A percentile compares a stretch with the other conserved stretches of the same genome.
Conservation (phyloP, 345 rosid genomes). For the Sisymbrium altissimum region DNA sequence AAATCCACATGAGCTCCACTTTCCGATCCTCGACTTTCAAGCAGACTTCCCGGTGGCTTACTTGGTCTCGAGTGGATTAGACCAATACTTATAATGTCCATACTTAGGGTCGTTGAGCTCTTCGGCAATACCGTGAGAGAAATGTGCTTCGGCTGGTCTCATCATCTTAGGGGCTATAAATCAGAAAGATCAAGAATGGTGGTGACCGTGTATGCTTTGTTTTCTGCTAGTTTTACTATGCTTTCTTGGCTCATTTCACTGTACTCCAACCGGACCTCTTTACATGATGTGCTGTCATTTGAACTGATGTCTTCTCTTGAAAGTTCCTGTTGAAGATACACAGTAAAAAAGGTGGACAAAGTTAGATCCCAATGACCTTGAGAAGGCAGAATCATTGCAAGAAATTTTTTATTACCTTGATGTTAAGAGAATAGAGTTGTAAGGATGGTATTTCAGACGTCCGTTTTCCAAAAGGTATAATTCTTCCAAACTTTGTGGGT, state of each 20-base stretch:
- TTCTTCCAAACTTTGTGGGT: conserved; percentile 54
- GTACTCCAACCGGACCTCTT: conserved; percentile 58
- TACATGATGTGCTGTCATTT: conserved; percentile 33
- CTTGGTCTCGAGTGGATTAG: conserved; percentile 76
- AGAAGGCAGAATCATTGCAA: background rate
- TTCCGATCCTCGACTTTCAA: conserved; percentile 51
- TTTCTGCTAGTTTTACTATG: conserved; percentile 41
- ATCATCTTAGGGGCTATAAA: conserved; percentile 67
- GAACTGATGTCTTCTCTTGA: background rate
- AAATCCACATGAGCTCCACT: conserved; percentile 74
- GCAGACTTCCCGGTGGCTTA: conserved; percentile 49
- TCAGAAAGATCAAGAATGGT: conserved; percentile 48
- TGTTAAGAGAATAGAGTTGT: conserved; percentile 25
- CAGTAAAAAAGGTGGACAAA: background rate
- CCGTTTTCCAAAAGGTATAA: conserved; percentile 58
- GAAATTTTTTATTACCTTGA: background rate
- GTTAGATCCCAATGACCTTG: background rate
- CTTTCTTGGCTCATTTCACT: conserved; percentile 53
- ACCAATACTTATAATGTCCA: conserved; percentile 63
- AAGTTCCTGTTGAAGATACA: conserved; percentile 4
- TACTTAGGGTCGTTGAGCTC: conserved; percentile 63
- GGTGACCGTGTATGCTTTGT: conserved; percentile 52
- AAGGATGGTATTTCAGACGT: conserved; percentile 48
- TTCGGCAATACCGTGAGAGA: conserved; percentile 73
- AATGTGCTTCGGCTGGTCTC: conserved; percentile 62